Base-by-base conservation (phyloP, 2,329 filamentous ascomycete species). In the Thielaviopsis populi region DNA sequence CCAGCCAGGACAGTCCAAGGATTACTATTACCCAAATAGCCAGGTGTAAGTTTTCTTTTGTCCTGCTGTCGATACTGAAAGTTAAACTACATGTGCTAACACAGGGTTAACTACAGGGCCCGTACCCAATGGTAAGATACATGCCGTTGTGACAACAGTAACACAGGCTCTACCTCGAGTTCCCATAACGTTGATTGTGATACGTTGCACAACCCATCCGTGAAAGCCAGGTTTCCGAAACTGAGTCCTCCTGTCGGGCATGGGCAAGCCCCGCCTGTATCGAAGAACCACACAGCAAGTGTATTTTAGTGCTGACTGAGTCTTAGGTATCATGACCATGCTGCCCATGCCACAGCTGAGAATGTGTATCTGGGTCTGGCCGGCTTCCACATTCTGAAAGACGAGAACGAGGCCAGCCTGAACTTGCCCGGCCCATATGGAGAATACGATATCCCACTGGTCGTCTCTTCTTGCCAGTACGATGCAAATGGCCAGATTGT, bases 1-100 rank as follows among this genome's bases (percentile, higher is more conserved):
- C 0, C 59, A 71, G 0, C 75, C 77, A 0, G 79, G 79, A 0
- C 72, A 83, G 68, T 82, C 78, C 71, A 83, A 84, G 70, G 82
- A 84, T 66, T 83, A 84, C 70, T 84, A 83, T 70, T 85, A 82
- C 67, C 81, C 81, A 10, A 84, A 84, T 69, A 72, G 70, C 15
- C 77, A 83, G 69, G 66, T 67, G 65, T 66, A 50, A 58, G 65
- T 64, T 10, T 19, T 11, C n/a, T 53, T 40, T 19, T 10, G 19
- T 15, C 46, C 8, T 37, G 33, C 5, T 37, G 3, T 37, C 8
- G 33, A 37, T 19, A 13, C 37, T 22, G 11, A 19, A 2, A 8
- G 17, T 37, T 37, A 19, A 46, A 10, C n/a, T 2, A 10, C 27
- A 5, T 6, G 30, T 37, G 53, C 53, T 56, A 56, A 56, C 53